Evolutionary conservation across 2,329 filamentous ascomycete species (phyloP), one percentile per base, ranked within the genome.

Genomic region (Ambrosiella xylebori): DNA sequence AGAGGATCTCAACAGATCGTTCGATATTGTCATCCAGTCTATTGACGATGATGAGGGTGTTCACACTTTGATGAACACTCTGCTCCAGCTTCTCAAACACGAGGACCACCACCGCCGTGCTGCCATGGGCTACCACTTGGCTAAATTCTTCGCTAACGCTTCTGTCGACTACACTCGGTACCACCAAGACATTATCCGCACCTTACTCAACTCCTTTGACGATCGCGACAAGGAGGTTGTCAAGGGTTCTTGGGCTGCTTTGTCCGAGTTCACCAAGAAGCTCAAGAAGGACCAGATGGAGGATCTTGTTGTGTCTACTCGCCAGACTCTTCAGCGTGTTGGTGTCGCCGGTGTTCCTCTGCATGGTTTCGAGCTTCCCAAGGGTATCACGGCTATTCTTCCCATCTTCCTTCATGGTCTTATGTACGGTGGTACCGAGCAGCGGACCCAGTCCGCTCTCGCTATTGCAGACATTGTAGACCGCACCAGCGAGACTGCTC

Each of bases 201-300:
- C 87, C 2, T 74, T 98, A 57, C 80, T 98, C 58, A 86, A 95
- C 63, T 90, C 88, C 0, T 98, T 98, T 66, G 89, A 93, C 65
- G 93, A 98, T 65, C 71, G 80, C 57, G 93, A 97, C 66, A 71
- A 72, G 61, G 82, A 84, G 19, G 91, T 97, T 3, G 85, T 97
- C 65, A 94, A 94, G 73, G 80, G 88, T 50, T 82, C 91, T 19
- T 97, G 90, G 90, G 77, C 81, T 57, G 91, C 90, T 5, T 78
- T 98, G 60, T 88, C 74, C 64, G 86, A 87, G 59, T 85, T 98
- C 64, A 96, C 90, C 51, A 90, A 90, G 68, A 85, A 82, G 64
- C 78, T 98, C 61, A 85, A 84, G 67, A 98, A 98, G 70, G 94
- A 98, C 68, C 91, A 97, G 71, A 97, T 98, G 93, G 94, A 98